Evolutionary conservation across 2,329 filamentous ascomycete species (phyloP).

Genomic region (Xylaria sp.): DNA sequence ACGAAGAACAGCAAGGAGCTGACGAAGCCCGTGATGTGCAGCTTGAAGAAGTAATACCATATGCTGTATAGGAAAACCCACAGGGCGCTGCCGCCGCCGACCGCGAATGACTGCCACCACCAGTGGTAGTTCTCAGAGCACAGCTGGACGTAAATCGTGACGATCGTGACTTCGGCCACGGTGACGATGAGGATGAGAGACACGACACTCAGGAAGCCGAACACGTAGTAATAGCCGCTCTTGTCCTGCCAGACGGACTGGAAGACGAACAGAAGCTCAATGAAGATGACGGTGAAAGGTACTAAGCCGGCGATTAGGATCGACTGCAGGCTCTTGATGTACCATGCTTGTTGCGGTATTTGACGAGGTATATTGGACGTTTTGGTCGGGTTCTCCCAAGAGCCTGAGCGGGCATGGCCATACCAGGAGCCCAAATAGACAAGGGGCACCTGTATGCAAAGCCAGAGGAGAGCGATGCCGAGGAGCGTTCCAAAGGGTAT

Average conservation of each 20-base stretch:
- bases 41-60: constrained; percentile 84
- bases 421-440: constrained; percentile 85
- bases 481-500: constrained; percentile 84
- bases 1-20: constrained; percentile 85
- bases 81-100: constrained; percentile 78
- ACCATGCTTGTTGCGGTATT: constrained; percentile 81
- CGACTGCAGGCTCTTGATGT: constrained; percentile 71
- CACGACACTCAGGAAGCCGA: constrained; percentile 84
- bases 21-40: constrained; percentile 83
- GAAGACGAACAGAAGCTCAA: constrained; percentile 88
- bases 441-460: constrained; percentile 85
- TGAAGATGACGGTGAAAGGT: constrained; percentile 88
- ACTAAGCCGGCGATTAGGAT: constrained; percentile 79
- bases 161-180: constrained; percentile 84
- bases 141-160: constrained; percentile 83
- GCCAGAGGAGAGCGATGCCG: constrained; percentile 79
- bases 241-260: constrained; percentile 91
- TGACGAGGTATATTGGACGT: constrained; percentile 77
- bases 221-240: constrained; percentile 91
- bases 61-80: constrained; percentile 87
- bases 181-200: constrained; percentile 78
- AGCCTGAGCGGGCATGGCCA: constrained; percentile 72
- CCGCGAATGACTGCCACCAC: constrained; percentile 91
- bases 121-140: constrained; percentile 89
- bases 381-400: constrained; percentile 86